Percentiles rank a stretch among this genome's conserved stretches.
Conservation (phyloP, 139 green algal genomes). For the Coccomyxa sp. region DNA sequence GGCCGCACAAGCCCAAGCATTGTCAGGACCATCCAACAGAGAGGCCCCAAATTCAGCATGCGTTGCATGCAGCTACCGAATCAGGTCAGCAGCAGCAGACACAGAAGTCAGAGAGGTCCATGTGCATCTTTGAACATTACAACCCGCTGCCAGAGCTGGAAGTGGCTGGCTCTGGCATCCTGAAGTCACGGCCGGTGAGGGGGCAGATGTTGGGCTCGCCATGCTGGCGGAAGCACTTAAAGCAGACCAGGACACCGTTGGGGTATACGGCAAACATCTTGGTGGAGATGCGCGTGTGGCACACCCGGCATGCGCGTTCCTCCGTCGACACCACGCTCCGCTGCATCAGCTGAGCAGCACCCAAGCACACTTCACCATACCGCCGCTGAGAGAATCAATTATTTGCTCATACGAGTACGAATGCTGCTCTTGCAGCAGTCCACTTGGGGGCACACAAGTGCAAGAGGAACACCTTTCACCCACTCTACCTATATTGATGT, state of each 20-base stretch:
- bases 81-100: no score
- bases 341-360: constrained; percentile 6
- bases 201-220: constrained; percentile 1
- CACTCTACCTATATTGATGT: no score
- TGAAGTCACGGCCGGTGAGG: constrained; percentile 15
- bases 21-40: no score
- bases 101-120: no score
- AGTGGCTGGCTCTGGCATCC: no score
- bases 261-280: constrained; percentile 48
- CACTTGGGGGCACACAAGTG: background rate
- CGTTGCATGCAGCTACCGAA: no score
- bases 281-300: constrained; percentile 39
- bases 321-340: constrained; percentile 26
- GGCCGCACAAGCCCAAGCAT: no score
- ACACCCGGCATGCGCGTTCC: constrained; percentile 40
- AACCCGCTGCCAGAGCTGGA: no score
- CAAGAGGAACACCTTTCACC: no score
- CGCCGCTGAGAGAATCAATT: no score
- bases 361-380: background rate
- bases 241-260: constrained; percentile 30
- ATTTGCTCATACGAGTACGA: background rate
- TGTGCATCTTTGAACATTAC: no score
- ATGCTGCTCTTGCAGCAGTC: background rate
- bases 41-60: no score
- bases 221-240: constrained; percentile 18